phyloP scores from a whole-genome alignment of 148 eudicot species.

The Arctostaphylos glauca region DNA sequence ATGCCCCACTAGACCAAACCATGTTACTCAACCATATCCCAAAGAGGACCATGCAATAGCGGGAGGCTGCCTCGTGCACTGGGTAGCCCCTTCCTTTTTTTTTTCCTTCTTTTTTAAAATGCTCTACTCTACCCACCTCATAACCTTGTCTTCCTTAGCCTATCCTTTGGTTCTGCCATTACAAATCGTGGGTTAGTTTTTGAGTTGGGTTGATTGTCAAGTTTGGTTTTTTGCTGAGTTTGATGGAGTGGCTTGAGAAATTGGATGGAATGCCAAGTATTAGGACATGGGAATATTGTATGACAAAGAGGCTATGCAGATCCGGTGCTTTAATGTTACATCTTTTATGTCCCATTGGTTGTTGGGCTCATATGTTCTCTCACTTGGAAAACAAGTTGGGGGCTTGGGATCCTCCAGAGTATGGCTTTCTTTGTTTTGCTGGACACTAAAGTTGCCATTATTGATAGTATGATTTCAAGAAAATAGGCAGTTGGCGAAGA shows the following conservation, averaged over 20 bases:
- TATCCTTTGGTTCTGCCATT: not conserved
- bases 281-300: not conserved
- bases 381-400: not conserved
- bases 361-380: not conserved
- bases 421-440: not conserved
- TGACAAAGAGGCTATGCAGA: not conserved
- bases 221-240: not conserved
- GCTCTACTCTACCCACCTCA: not conserved
- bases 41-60: not conserved
- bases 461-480: not conserved
- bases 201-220: constrained; percentile 3
- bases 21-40: not conserved
- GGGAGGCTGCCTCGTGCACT: too few relatives aligned
- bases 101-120: too few relatives aligned
- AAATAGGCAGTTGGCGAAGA: not conserved
- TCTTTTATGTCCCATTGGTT: too few relatives aligned
- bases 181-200: not conserved
- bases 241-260: not conserved
- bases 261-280: not conserved
- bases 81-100: too few relatives aligned
- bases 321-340: not conserved
- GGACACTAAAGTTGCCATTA: not conserved
- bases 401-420: not conserved
- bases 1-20: not conserved
- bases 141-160: not conserved